Base-by-base conservation (phyloP, 108 stramenopile species). In the Conticribra weissflogii region DNA sequence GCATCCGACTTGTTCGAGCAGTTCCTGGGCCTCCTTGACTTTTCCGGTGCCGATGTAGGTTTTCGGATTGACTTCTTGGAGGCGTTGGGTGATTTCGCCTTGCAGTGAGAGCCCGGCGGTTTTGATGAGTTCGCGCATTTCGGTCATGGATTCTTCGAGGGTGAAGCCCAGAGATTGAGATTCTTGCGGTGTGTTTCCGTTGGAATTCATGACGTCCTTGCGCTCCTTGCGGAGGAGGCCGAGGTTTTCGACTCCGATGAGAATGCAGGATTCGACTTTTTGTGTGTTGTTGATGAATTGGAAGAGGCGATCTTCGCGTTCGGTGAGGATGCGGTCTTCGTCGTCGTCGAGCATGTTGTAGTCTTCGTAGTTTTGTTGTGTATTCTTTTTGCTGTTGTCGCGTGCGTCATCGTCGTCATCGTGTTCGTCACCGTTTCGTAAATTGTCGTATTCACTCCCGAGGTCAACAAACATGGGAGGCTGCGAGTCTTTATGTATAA, bases 101-200 rank as follows among this genome's bases (percentile, higher is more conserved):
- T 74, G 78, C 5, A 83, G 78, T 1, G 86, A 69, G 57, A 98
- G 59, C n/a, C 97, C 96, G 21, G 97, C 94, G 2, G 98, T 97
- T 57, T 83, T 85, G 47, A 93, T 86, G 24, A 98, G 68, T 73
- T 97, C 96, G 49, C 91, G 78, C 88, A 98, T 93, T 87, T 98
- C 98, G 0, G 66, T 81, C 89, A 98, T 81, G 67, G 86, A 88
- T 71, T 97, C 97, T 44, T 96, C 91, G 1, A 98, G 81, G 21
- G 91, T 78, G 68, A 96, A 95, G 46, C 73, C 79, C 24, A 41
- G 14, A 31, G 14, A 14, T 14, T 1, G 3, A 24, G 22, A 18
- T 29, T 21, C 0, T 3, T 31, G 18, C 15, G 34, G 14, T 14
- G 17, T 33, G 36, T 53, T 52, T 23, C 61, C n/a, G n/a, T n/a